Evolutionary conservation across 257 asterid species (phyloP), one percentile per base, ranked within the genome.

Genomic region (Solanum sejunctum): DNA sequence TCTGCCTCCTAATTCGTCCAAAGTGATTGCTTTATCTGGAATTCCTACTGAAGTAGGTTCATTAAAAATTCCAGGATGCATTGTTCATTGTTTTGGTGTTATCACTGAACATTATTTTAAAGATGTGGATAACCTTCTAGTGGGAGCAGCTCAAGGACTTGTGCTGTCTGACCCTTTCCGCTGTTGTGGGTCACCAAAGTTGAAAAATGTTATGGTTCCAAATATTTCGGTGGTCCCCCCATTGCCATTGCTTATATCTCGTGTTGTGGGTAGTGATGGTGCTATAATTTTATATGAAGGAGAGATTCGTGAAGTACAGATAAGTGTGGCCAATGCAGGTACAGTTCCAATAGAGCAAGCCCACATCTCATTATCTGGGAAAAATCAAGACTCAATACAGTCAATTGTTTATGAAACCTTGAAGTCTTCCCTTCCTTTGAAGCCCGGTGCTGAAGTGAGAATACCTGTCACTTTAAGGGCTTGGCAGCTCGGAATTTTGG

Each of bases 151-250:
- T 85, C 99, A 97, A 91, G 99, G 99, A 81, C 98, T 97, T 26
- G 98, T 97, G 87, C 94, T 97, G 79, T 97, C 98, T 88, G 99
- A 97, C 83, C 99, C 99, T 86, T 97, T 97, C 84, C 94, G 99
- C 58, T 93, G 98, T 88, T 97, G 98, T 84, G 98, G 99, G 77
- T 94, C 98, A 26, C 92, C 91, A 41, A 97, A 92, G 93, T 89
- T 92, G 84, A 97, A 95, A 88, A 92, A 90, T 88, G 87, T 91
- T 70, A 81, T 87, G 18, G 82, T 92, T 78, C 98, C 99, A 23
- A 89, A 70, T 85, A 93, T 93, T 88, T 91, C 97, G 17, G 99
- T 94, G 86, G 96, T 92, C 57, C 89, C 98, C 32, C 98, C 99
- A 12, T 88, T 97, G 86, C 99, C 99, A 32, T 88, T 97, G 89